A percentile compares a stretch with the other conserved stretches of the same genome.
Evolutionary conservation across 768 basidiomycete species (phyloP).

Genomic region (Cubamyces sp.): DNA sequence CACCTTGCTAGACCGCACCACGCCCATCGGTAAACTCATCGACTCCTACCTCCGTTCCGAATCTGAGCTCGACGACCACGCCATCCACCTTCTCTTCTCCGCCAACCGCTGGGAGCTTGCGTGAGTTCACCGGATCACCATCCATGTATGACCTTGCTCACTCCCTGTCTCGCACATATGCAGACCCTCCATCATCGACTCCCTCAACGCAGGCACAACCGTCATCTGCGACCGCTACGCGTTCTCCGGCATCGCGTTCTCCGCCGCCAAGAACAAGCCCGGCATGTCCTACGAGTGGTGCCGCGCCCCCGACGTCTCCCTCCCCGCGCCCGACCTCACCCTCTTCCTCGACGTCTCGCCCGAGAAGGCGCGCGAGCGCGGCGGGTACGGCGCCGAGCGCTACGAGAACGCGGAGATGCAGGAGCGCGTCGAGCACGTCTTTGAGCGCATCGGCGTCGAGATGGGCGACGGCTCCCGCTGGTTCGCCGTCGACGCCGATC

Average conservation of each 20-base stretch:
- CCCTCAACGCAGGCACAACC: slow-evolving; percentile 64
- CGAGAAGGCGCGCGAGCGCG: slow-evolving; percentile 65
- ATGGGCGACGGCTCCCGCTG: slow-evolving; percentile 47
- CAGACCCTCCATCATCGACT: slow-evolving; percentile 63
- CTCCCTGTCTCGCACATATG: background rate
- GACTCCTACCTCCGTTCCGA: slow-evolving; percentile 86
- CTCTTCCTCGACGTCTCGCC: slow-evolving; percentile 86
- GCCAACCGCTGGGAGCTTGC: slow-evolving; percentile 97
- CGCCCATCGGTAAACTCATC: slow-evolving; percentile 90
- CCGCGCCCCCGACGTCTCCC: slow-evolving; percentile 78
- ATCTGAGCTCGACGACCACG: slow-evolving; percentile 87
- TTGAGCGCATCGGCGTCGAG: slow-evolving; percentile 60
- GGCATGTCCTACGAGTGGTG: slow-evolving; percentile 80
- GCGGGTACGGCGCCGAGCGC: slow-evolving; percentile 84
- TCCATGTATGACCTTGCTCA: background rate
- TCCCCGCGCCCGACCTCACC: slow-evolving; percentile 88
- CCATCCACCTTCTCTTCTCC: slow-evolving; percentile 92
- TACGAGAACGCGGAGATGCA: slow-evolving; percentile 87
- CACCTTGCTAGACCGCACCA: slow-evolving; percentile 73
- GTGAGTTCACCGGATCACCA: slow-evolving; percentile 47
- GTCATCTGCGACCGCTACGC: slow-evolving; percentile 94
- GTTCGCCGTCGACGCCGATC: slow-evolving; percentile 64
- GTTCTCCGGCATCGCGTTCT: slow-evolving; percentile 95
- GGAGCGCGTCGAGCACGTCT: slow-evolving; percentile 60
- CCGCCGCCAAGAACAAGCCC: slow-evolving; percentile 47